Base-by-base conservation (phyloP, 1,139 yeast species). In the Torulaspora pretoriensis region DNA sequence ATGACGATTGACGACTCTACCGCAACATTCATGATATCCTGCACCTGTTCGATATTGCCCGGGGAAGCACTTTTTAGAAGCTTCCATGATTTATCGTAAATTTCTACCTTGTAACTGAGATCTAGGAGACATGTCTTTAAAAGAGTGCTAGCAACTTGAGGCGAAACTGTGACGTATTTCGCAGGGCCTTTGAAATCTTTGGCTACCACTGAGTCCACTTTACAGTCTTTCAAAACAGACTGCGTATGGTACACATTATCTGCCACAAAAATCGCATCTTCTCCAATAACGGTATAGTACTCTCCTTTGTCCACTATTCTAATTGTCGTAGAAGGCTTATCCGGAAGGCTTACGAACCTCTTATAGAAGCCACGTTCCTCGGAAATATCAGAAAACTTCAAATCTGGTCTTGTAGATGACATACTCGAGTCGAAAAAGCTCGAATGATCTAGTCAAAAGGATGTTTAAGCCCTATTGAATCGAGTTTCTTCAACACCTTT, bases 1-100 rank as follows among this genome's bases (percentile, higher is more conserved):
- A 90, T 79, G 16, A 88, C 79, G 0, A 96, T 87, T 10, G 80
- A 70, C 22, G 77, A 68, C 35, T 74, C 77, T 25, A 74, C 56
- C 1, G 84, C 77, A 24, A 77, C 71, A 54, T 77, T 66, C 52
- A 86, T 72, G 65, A 87, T 68, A 28, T 83, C 88, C 51, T 87
- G 96, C 38, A 92, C 79, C 40, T 80, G 86, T 46, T 83, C 87
- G 42, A 89, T 70, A 63, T 92, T 90, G 3, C 98, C 98, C 0
- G 97, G 97, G 1, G 96, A 83, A 1, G 95, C 97, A 40, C 75
- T 68, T 49, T 75, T 75, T 25, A 75, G 50, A 42, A 84, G 60
- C 38, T 70, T 71, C 82, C 95, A 88, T 4, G 59, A 57, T 35
- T 65, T 67, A 38, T 73, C 78, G 60, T 83, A 90, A 19, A 92